Base-by-base conservation (phyloP, 2,329 filamentous ascomycete species). In the Aspergillus floridensis region DNA sequence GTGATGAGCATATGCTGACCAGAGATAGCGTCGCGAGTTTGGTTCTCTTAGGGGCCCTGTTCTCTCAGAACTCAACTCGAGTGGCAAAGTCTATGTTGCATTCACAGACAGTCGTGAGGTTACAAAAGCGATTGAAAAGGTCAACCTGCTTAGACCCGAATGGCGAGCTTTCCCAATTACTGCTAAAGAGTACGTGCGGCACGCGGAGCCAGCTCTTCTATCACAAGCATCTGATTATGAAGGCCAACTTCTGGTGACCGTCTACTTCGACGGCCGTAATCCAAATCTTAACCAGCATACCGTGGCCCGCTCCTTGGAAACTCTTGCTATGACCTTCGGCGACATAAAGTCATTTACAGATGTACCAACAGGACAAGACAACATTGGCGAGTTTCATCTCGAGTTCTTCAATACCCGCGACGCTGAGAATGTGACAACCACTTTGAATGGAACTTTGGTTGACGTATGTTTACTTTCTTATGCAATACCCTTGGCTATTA, bases 51-150 rank as follows among this genome's bases (percentile, higher is more conserved):
- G 72, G 59, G 70, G 73, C 16, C 73, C 77, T 57, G 70, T 76
- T 50, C 68, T 77, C 41, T 69, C 67, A 26, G 71, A 75, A 32
- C 63, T 79, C 26, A 65, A 63, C 52, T 66, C 70, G 49, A 67
- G 67, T 49, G 78, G 79, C 4, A 80, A 76, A 52, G 78, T 86
- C 31, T 83, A 81, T 59, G 73, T 87, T 24, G 81, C 80, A 4
- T 87, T 89, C 65, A 75, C 79, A 6, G 86, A 89, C 65, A 82
- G 88, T 53, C 80, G 84, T 53, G 86, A 88, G 70, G 80, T 86
- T 6, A 81, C 79, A 55, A 77, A 79, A 32, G 79, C 82, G 7
- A 76, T 80, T 58, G 74, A 80, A 12, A 81, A 81, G 53, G 70
- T 83, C 29, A 74, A 77, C 1, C 65, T 80, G 19, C 71, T 76